These are phyloP conservation scores for Earliella scabrosa DNA, from an alignment of 1,284 basidiomycete species.

Conservation along the genomic window DNA sequence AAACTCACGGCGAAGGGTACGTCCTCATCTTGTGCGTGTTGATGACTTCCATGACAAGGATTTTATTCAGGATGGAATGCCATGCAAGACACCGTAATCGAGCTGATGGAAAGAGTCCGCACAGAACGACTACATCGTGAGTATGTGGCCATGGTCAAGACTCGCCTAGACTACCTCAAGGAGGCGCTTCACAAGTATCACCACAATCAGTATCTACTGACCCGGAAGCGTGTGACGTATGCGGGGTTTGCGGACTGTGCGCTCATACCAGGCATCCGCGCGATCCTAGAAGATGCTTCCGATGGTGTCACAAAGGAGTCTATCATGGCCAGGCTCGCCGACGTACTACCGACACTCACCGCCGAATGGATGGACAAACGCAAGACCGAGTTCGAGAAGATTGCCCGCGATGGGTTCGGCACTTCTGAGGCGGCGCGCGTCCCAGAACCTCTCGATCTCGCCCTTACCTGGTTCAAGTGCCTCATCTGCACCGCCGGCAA, in stretches of 20 bases:
- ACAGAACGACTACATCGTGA: background rate
- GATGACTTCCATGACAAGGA: no score
- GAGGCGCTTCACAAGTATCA: background rate
- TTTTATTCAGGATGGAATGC: background rate
- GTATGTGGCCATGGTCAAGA: background rate
- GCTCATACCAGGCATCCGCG: background rate
- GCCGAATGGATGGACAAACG: background rate
- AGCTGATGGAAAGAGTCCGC: background rate
- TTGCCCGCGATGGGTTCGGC: background rate
- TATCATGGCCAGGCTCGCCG: background rate
- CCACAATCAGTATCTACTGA: background rate
- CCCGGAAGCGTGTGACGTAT: background rate
- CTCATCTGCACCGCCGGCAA: no score
- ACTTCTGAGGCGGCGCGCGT: background rate
- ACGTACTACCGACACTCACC: background rate
- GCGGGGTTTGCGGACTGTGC: background rate
- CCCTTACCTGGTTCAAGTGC: background rate
- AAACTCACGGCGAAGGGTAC: constrained; percentile 7
- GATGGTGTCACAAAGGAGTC: background rate
- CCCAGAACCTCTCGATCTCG: background rate
- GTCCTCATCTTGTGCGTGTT: background rate
- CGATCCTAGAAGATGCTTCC: background rate
- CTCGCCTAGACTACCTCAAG: background rate
- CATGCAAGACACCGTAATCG: constrained; percentile 10
- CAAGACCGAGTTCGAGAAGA: background rate